Conservation (phyloP, 305 asterid genomes). For the Ruellia speciosa region DNA sequence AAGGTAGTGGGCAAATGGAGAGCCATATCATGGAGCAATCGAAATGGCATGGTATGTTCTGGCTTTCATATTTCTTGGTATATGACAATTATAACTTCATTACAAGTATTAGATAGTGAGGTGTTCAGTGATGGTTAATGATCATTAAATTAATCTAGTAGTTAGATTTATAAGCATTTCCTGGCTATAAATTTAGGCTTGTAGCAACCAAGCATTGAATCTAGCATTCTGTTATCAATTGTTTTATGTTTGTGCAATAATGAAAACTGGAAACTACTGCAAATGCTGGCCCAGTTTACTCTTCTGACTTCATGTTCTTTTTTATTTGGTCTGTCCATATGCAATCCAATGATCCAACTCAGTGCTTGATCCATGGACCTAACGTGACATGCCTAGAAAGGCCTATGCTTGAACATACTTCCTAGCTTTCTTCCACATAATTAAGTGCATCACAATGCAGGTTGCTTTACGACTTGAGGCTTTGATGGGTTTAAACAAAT, state of each 20-base stretch:
- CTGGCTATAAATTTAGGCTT: too few relatives aligned
- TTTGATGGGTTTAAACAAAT: slow-evolving; percentile 43
- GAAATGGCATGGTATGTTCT: slow-evolving; percentile 59
- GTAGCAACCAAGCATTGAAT: too few relatives aligned
- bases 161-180: too few relatives aligned
- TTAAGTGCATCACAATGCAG: slow-evolving; percentile 29
- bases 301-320: too few relatives aligned
- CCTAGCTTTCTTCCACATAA: background rate
- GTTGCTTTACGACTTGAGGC: slow-evolving; percentile 63
- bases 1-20: slow-evolving; percentile 45
- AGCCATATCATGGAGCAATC: slow-evolving; percentile 56
- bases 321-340: too few relatives aligned
- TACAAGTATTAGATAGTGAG: background rate
- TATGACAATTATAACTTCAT: slow-evolving; percentile 2
- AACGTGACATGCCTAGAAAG: too few relatives aligned
- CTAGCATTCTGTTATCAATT: too few relatives aligned
- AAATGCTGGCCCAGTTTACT: too few relatives aligned
- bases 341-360: too few relatives aligned
- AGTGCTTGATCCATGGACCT: background rate
- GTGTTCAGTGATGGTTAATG: background rate
- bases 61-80: slow-evolving; percentile 20
- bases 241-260: too few relatives aligned
- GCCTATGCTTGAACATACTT: background rate
- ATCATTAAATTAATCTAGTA: background rate
- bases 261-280: too few relatives aligned